Percentiles rank a stretch among this genome's conserved stretches.
Conservation (phyloP, 1,284 basidiomycete genomes). For the Microbotryum scabiosae region DNA sequence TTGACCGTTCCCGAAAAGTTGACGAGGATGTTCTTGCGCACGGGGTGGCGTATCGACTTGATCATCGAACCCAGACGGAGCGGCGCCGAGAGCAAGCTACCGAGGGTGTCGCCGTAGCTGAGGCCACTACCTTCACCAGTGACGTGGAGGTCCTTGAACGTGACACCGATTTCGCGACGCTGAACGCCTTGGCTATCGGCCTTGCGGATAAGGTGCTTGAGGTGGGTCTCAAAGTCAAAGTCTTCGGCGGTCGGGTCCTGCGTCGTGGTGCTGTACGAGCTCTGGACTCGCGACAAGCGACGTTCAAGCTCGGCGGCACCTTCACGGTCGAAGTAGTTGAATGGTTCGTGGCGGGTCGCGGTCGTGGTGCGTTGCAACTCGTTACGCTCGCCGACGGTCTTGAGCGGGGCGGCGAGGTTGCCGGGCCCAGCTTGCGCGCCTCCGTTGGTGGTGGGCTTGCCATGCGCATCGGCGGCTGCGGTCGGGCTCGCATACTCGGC, state of each 20-base stretch:
- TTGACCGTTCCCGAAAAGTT: conserved; percentile 50
- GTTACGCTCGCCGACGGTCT: too few relatives aligned
- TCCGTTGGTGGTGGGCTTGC: too few relatives aligned
- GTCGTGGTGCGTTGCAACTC: too few relatives aligned
- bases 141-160: conserved; percentile 31
- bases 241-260: conserved; percentile 31
- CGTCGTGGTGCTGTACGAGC: not conserved
- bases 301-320: too few relatives aligned
- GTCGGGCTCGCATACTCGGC: too few relatives aligned
- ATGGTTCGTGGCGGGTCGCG: too few relatives aligned
- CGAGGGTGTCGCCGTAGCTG: conserved; percentile 25
- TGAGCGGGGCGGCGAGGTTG: too few relatives aligned
- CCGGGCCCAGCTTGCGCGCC: too few relatives aligned
- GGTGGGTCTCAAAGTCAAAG: conserved; percentile 39
- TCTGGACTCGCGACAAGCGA: too few relatives aligned
- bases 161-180: conserved; percentile 25
- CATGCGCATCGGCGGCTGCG: too few relatives aligned
- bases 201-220: conserved; percentile 34
- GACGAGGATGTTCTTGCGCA: conserved; percentile 41
- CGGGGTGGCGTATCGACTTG: conserved; percentile 18
- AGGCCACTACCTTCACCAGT: conserved; percentile 27
- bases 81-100: conserved; percentile 8
- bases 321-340: too few relatives aligned
- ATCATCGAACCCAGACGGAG: conserved; percentile 14
- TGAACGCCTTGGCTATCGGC: conserved; percentile 33